Evolutionary conservation across 2,329 filamentous ascomycete species (phyloP), one percentile per base, ranked within the genome.

Genomic region (Phialocephala sp.): DNA sequence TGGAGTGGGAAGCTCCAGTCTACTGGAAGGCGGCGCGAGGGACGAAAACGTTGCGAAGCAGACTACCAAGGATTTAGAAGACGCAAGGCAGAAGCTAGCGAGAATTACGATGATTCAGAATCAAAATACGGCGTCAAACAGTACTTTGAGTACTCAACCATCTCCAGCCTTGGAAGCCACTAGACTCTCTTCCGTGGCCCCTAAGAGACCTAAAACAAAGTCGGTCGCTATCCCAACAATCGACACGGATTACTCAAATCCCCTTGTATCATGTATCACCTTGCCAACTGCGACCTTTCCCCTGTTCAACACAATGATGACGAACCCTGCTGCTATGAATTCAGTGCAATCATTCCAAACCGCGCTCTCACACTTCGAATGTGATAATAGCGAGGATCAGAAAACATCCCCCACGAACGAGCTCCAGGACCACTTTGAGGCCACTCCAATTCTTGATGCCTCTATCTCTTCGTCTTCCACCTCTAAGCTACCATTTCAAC

Each of bases 281-380:
- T 2, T 35, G 50, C 50, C 50, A 54, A 20, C 24, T 14, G 22
- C 12, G 27, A 12, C 12, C 14, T 35, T 35, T 22, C 47, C 43
- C 12, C 11, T 39, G n/a, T 18, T 22, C 4, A 62, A 6, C 15
- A 52, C 50, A 12, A 18, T 59, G 15, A 60, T 60, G 22, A 43
- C 59, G 36, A 65, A 63, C 20, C 14, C 56, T 12, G 41, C 54
- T 27, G 65, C 65, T 14, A 39, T 60, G 55, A 60, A 58, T 14
- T 69, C 62, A 45, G 57, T 68, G 3, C 52, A 65, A 50, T 65
- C 65, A 12, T 67, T 66, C 35, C 52, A 67, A 18, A 67, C 59
- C 27, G 59, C 65, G 4, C n/a, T 63, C n/a, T 65, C 62, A 24
- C 20, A 11, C 4, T 22, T 47, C 36, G 56, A 54, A n/a, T 39